phyloP scores from a whole-genome alignment of 2,329 filamentous ascomycete species.

The Colletotrichum theobromicola region DNA sequence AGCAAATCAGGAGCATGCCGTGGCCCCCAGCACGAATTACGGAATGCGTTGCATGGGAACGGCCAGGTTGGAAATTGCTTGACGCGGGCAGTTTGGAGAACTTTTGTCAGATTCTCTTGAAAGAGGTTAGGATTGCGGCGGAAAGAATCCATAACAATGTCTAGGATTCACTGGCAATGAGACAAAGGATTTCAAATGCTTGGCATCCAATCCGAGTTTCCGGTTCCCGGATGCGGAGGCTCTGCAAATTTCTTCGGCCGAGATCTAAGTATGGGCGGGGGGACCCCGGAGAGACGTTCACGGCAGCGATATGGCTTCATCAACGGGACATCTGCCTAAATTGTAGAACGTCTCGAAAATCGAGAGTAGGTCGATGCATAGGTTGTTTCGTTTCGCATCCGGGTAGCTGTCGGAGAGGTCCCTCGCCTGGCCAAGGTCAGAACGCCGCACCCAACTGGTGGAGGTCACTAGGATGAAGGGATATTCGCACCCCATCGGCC shows the following conservation, averaged over 20 bases:
- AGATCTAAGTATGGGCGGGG: background rate
- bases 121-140: background rate
- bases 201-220: background rate
- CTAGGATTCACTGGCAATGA: background rate
- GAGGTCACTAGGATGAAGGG: too few species aligned
- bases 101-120: background rate
- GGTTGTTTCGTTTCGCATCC: too few species aligned
- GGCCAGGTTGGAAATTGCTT: accelerated
- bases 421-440: too few species aligned
- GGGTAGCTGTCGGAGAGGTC: too few species aligned
- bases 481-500: too few species aligned
- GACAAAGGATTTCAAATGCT: background rate
- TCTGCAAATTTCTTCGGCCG: background rate
- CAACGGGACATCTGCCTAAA: too few species aligned
- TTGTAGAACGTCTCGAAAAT: too few species aligned
- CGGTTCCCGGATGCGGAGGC: background rate
- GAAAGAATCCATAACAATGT: background rate
- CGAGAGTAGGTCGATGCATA: too few species aligned
- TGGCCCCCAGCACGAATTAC: background rate
- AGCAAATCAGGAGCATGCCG: background rate
- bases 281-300: background rate
- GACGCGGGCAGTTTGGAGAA: background rate
- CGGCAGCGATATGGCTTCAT: too few species aligned
- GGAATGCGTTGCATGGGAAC: background rate
- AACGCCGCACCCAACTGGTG: too few species aligned